Conservation (phyloP, 2,329 filamentous ascomycete genomes). For the Colletotrichum truncatum region DNA sequence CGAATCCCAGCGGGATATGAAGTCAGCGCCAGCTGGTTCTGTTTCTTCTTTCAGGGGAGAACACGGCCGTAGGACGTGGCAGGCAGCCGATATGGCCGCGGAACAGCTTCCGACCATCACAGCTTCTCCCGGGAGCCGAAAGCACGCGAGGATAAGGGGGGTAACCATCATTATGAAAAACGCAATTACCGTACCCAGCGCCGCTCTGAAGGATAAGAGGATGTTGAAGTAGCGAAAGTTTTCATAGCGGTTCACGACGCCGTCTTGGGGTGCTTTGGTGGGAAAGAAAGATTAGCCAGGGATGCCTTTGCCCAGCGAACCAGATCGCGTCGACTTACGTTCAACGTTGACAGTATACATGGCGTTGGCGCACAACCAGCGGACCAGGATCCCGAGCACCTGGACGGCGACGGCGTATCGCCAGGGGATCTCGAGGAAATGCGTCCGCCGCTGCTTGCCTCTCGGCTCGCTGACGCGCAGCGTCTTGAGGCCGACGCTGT, state of each 20-base stretch:
- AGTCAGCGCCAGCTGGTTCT: too few species aligned
- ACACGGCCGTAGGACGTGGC: background rate
- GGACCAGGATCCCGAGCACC: background rate
- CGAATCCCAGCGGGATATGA: too few species aligned
- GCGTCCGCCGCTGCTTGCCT: background rate
- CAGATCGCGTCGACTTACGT: background rate
- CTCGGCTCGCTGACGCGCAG: background rate
- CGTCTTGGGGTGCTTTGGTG: background rate
- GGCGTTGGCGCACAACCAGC: slow-evolving; percentile 1
- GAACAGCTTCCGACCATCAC: slow-evolving; percentile 1
- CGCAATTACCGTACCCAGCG: background rate
- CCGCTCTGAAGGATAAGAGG: background rate
- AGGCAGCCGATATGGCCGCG: background rate
- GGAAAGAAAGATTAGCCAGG: too few species aligned
- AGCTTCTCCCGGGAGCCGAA: background rate
- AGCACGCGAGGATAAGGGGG: background rate
- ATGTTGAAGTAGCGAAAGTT: background rate
- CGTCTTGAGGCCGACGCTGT: background rate
- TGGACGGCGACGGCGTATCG: background rate
- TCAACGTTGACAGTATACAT: background rate
- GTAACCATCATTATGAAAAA: background rate
- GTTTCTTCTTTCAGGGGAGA: background rate
- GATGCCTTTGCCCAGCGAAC: too few species aligned
- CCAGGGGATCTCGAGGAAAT: background rate
- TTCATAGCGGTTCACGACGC: background rate